Conservation (phyloP, 768 basidiomycete genomes). For the Trametes coccinea region DNA sequence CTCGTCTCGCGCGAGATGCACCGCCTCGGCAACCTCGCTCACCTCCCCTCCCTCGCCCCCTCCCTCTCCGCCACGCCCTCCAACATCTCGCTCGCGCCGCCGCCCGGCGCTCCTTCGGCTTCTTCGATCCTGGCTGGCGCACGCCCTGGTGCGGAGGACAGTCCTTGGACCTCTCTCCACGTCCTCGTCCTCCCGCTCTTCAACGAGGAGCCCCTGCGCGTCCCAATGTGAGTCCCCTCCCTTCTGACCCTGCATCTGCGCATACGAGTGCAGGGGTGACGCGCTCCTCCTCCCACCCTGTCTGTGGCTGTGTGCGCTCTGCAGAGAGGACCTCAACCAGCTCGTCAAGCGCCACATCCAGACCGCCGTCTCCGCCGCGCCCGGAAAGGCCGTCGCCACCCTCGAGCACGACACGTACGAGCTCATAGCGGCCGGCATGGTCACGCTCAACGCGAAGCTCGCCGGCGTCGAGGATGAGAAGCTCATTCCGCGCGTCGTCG, state of each 20-base stretch:
- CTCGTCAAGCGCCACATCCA: slow-evolving; percentile 81
- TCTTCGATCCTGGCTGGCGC: slow-evolving; percentile 19
- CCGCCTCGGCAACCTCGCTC: slow-evolving; percentile 65
- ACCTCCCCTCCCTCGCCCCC: slow-evolving; percentile 54
- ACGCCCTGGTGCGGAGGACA: slow-evolving; percentile 55
- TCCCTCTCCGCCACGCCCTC: slow-evolving; percentile 53
- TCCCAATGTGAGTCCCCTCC: slow-evolving; percentile 65
- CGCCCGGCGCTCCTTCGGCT: slow-evolving; percentile 17
- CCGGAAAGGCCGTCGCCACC: slow-evolving; percentile 69
- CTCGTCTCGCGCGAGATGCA: slow-evolving; percentile 85
- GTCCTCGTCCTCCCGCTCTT: slow-evolving; percentile 89
- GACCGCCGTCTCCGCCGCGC: slow-evolving; percentile 67
- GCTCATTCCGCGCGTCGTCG: slow-evolving; percentile 75
- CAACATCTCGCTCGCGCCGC: slow-evolving; percentile 38
- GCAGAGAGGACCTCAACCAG: slow-evolving; percentile 83
- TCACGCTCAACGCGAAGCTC: slow-evolving; percentile 87
- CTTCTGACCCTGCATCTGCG: neutral
- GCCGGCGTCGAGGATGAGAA: slow-evolving; percentile 75
- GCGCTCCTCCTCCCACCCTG: neutral
- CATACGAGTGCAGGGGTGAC: neutral
- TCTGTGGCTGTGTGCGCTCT: neutral
- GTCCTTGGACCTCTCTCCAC: slow-evolving; percentile 82
- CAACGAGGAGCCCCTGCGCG: slow-evolving; percentile 83
- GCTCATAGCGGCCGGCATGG: slow-evolving; percentile 85
- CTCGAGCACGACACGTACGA: slow-evolving; percentile 81